Evolutionary conservation across 257 asterid genomes (phyloP).

Genomic region (Linaria vulgaris): DNA sequence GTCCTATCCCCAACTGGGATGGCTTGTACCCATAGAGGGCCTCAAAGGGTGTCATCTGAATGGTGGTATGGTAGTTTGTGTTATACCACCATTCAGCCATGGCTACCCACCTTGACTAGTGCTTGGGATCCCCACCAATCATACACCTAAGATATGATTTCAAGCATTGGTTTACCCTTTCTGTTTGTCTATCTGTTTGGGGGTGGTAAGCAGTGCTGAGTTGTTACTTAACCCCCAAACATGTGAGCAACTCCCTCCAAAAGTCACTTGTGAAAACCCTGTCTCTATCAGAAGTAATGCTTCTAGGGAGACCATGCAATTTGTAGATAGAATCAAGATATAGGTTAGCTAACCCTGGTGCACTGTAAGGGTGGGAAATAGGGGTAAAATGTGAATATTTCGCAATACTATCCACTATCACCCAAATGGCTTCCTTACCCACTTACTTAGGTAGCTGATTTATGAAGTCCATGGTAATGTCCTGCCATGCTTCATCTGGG

Average conservation of each 20-base stretch:
- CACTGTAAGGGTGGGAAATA: neutral
- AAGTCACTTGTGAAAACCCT: too few species aligned
- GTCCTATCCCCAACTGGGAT: accelerated
- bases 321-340: too few species aligned
- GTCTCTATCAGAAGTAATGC: too few species aligned
- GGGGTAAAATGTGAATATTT: too few species aligned
- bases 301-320: too few species aligned
- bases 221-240: too few species aligned
- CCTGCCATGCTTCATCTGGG: too few species aligned
- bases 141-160: neutral
- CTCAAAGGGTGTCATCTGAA: neutral
- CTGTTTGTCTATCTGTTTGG: too few species aligned
- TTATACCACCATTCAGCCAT: constrained; percentile 3
- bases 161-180: neutral
- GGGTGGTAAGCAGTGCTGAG: too few species aligned
- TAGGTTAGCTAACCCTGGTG: neutral
- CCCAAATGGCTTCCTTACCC: too few species aligned
- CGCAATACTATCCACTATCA: neutral
- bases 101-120: neutral
- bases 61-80: neutral
- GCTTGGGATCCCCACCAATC: neutral
- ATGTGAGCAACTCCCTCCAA: too few species aligned
- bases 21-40: neutral
- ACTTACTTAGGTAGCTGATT: neutral
- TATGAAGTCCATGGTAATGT: neutral